phyloP scores from a whole-genome alignment of 2,329 filamentous ascomycete genomes.

The Metarhizium guizhouense region DNA sequence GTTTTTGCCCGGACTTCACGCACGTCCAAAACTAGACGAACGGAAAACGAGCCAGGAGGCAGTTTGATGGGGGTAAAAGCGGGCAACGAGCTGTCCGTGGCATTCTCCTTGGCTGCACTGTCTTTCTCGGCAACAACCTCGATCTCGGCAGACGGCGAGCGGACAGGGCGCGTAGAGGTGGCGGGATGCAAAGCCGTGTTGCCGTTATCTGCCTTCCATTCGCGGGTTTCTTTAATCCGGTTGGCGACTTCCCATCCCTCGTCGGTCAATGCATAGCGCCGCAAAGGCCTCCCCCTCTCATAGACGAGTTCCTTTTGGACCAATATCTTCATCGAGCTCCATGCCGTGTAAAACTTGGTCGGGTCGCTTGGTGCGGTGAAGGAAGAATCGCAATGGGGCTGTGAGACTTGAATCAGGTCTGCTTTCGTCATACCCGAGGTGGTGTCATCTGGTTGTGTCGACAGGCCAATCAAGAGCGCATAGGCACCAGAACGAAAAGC shows the following conservation, averaged over 20 bases:
- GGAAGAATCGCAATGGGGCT: slow-evolving; percentile 64
- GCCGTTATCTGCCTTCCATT: slow-evolving; percentile 21
- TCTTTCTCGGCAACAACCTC: neutral
- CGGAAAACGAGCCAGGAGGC: slow-evolving; percentile 56
- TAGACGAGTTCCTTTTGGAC: slow-evolving; percentile 65
- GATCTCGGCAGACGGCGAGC: slow-evolving; percentile 12
- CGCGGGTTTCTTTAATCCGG: slow-evolving; percentile 48
- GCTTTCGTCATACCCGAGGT: slow-evolving; percentile 52
- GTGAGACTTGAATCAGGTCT: slow-evolving; percentile 59
- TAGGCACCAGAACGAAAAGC: slow-evolving; percentile 65
- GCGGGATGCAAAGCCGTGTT: neutral
- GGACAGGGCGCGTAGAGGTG: neutral
- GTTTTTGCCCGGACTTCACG: slow-evolving; percentile 66
- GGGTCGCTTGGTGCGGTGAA: slow-evolving; percentile 60
- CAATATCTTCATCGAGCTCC: slow-evolving; percentile 75
- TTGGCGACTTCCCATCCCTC: slow-evolving; percentile 69
- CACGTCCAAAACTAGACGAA: slow-evolving; percentile 64
- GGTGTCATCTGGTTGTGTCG: slow-evolving; percentile 46
- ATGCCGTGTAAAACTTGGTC: slow-evolving; percentile 67
- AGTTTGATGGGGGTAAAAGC: slow-evolving; percentile 52
- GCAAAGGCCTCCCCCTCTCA: slow-evolving; percentile 58
- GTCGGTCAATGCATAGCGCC: slow-evolving; percentile 63
- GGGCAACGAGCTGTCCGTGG: slow-evolving; percentile 26
- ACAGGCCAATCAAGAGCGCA: slow-evolving; percentile 59
- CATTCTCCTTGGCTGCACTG: slow-evolving; percentile 9